Percentiles rank a stretch among this genome's conserved stretches.
Evolutionary conservation across 2,329 filamentous ascomycete genomes (phyloP).

Genomic region (Pseudocercospora fijiensis): DNA sequence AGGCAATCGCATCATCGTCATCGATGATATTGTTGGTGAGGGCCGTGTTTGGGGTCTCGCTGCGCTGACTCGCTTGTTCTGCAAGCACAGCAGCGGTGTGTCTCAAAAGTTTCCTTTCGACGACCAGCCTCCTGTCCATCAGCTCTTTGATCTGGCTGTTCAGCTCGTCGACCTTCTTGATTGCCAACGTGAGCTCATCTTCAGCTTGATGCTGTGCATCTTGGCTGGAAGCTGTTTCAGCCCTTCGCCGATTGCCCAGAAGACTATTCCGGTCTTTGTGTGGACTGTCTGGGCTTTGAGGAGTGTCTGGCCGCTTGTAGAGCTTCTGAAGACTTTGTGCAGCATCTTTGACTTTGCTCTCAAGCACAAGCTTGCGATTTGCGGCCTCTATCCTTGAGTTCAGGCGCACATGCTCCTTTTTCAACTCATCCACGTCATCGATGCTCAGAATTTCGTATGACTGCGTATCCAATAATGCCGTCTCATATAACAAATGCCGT

Average conservation of each 20-base stretch:
- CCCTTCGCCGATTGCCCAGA: constrained; percentile 29
- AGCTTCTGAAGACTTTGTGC: constrained; percentile 81
- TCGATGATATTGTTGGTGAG: constrained; percentile 16
- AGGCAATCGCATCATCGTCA: constrained; percentile 28
- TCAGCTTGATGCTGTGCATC: constrained; percentile 58
- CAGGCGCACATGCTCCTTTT: constrained; percentile 77
- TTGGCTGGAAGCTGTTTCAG: constrained; percentile 47
- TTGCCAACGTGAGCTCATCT: constrained; percentile 70
- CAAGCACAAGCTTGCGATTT: constrained; percentile 78
- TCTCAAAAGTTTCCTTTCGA: constrained; percentile 74
- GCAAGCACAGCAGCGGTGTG: constrained; percentile 91
- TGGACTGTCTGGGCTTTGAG: constrained; percentile 49
- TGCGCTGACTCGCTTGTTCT: constrained; percentile 58
- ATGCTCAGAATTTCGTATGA: constrained; percentile 82
- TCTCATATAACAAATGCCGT: constrained; percentile 90
- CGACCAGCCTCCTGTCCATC: constrained; percentile 72
- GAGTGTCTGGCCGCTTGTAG: constrained; percentile 53
- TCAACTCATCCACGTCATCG: constrained; percentile 86
- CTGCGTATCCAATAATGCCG: constrained; percentile 83
- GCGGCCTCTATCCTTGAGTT: constrained; percentile 77
- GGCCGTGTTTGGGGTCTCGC: neutral
- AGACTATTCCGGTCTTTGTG: constrained; percentile 55
- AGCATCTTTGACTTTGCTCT: constrained; percentile 92
- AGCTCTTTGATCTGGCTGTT: constrained; percentile 75
- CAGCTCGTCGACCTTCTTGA: constrained; percentile 81